These are phyloP conservation scores for Starmerella gropengiesseri DNA, from an alignment of 805 yeast genomes.

Conservation along the genomic window DNA sequence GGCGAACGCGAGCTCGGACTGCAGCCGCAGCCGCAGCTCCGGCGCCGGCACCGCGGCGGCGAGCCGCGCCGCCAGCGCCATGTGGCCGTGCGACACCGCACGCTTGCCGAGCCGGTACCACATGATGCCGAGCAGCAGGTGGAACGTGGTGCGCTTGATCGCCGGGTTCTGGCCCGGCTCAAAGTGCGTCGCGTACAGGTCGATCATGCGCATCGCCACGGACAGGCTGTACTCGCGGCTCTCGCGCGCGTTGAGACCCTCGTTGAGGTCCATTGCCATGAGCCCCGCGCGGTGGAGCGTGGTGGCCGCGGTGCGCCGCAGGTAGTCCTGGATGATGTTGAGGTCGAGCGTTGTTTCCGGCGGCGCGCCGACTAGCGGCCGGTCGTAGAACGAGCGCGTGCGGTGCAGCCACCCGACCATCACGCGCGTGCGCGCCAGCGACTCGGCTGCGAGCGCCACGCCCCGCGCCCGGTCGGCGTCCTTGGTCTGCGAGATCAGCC, in stretches of 20 bases:
- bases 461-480: neutral
- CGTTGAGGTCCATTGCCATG: neutral
- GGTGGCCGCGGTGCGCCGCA: neutral
- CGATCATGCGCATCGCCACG: neutral
- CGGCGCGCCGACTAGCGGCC: neutral
- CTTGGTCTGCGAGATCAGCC: neutral
- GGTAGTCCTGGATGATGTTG: neutral
- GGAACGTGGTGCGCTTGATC: neutral
- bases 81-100: neutral
- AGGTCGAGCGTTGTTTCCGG: slow-evolving; percentile 5
- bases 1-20: neutral
- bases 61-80: neutral
- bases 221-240: neutral
- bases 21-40: neutral
- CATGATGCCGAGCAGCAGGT: neutral
- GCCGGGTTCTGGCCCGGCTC: neutral
- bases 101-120: neutral
- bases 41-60: neutral
- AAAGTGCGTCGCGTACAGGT: neutral
- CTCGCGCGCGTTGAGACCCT: neutral
- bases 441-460: neutral
- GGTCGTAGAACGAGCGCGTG: neutral
- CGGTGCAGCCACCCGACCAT: slow-evolving; percentile 4
- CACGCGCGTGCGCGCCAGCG: neutral
- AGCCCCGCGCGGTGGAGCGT: neutral